phyloP scores from a whole-genome alignment of 129 eudicot species.

The Tagetes erecta region DNA sequence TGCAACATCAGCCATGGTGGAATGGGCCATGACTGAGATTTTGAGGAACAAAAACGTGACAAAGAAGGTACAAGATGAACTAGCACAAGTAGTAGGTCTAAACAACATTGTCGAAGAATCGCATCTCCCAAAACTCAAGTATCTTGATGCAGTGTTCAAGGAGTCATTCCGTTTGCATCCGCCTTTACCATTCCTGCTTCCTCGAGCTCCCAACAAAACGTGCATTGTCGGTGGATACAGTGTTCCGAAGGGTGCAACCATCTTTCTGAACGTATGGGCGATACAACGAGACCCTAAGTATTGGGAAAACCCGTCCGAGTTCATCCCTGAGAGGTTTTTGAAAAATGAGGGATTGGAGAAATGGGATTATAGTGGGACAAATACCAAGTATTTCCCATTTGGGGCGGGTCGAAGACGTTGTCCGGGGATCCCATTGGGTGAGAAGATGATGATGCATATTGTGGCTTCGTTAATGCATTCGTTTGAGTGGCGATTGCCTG shows the following conservation, averaged over 20 bases:
- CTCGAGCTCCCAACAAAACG: constrained; percentile 11
- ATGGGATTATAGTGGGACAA: constrained; percentile 26
- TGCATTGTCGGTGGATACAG: constrained; percentile 22
- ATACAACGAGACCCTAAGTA: constrained; percentile 18
- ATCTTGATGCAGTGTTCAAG: constrained; percentile 20
- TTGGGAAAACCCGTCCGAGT: constrained; percentile 19
- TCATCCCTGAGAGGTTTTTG: constrained; percentile 17
- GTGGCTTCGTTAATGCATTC: constrained; percentile 35
- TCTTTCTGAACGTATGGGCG: constrained; percentile 27
- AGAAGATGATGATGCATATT: constrained; percentile 25
- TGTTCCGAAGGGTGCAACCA: constrained; percentile 25
- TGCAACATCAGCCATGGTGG: constrained; percentile 28
- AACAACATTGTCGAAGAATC: constrained; percentile 10
- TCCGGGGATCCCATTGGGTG: constrained; percentile 20
- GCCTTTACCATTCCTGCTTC: constrained; percentile 21
- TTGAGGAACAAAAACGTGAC: background rate
- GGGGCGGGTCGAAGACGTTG: constrained; percentile 25
- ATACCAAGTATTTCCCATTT: constrained; percentile 13
- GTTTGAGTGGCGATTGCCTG: constrained; percentile 36
- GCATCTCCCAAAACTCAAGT: constrained; percentile 24
- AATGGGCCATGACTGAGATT: constrained; percentile 31
- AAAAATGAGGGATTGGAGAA: constrained; percentile 16
- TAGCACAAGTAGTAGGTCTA: constrained; percentile 3
- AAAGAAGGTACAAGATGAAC: constrained; percentile 14
- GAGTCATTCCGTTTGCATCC: constrained; percentile 20